A percentile compares a stretch with the other conserved stretches of the same genome.
phyloP scores from a whole-genome alignment of 192 early-diverging fungal species.

The Coemansia sp. region DNA sequence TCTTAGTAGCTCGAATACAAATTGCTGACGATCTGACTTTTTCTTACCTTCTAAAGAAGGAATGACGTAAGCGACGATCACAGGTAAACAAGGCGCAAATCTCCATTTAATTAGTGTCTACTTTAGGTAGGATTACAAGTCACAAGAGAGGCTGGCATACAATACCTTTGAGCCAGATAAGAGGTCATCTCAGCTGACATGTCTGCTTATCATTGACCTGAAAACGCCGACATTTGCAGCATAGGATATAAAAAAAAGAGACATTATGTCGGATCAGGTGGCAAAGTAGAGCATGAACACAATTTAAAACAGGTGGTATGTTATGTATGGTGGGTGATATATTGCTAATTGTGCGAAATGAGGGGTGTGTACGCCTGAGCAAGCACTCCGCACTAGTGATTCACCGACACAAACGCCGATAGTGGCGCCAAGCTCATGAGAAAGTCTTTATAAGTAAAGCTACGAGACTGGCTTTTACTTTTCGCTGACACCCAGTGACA shows the following conservation, averaged over 20 bases:
- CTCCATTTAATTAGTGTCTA: neutral
- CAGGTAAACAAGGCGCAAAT: neutral
- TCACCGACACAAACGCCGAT: conserved; percentile 4
- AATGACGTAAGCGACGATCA: neutral
- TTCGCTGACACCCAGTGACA: neutral
- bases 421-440: neutral
- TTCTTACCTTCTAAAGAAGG: neutral
- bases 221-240: neutral
- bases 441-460: neutral
- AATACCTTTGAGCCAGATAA: neutral
- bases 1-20: neutral
- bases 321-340: conserved; percentile 4
- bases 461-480: neutral
- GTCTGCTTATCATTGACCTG: neutral
- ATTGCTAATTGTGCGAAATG: neutral
- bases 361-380: neutral
- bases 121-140: neutral
- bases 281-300: neutral
- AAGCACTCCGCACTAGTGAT: neutral
- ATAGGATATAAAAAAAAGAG: neutral
- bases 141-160: neutral
- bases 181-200: neutral
- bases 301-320: conserved; percentile 6
- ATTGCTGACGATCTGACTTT: neutral
- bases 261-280: neutral